Evolutionary conservation across 139 green algal species (phyloP).

Genomic region (Coelastrella sp.): DNA sequence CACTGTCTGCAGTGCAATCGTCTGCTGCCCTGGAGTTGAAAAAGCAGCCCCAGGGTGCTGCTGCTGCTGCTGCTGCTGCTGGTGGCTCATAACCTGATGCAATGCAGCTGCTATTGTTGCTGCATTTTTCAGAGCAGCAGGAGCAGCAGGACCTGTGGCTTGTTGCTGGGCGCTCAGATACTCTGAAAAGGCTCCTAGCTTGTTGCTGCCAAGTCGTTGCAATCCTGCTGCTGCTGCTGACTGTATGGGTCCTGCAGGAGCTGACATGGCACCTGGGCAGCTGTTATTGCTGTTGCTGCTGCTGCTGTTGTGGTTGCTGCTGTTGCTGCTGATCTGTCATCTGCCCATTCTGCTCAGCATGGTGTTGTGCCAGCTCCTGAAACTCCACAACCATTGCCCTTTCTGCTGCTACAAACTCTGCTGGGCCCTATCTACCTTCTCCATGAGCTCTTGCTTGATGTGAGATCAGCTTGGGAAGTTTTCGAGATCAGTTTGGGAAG

Average conservation of each 20-base stretch:
- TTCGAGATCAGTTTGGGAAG: too few relatives aligned
- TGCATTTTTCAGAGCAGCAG: background rate
- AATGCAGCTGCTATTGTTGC: background rate
- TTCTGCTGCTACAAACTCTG: too few relatives aligned
- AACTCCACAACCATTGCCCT: background rate
- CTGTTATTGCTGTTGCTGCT: background rate
- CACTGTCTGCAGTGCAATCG: too few relatives aligned
- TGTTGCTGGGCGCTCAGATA: background rate
- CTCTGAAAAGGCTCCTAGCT: background rate
- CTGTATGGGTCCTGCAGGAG: background rate
- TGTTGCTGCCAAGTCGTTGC: background rate
- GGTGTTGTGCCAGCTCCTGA: background rate
- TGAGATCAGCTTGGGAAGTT: too few relatives aligned
- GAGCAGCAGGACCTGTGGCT: background rate
- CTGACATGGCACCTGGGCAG: background rate
- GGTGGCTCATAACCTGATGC: background rate
- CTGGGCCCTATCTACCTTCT: too few relatives aligned
- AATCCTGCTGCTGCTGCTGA: background rate
- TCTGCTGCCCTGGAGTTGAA: too few relatives aligned
- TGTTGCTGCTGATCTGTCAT: background rate
- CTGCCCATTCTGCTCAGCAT: background rate
- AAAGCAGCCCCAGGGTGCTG: too few relatives aligned
- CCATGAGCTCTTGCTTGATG: too few relatives aligned
- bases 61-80: too few relatives aligned
- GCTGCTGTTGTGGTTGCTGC: background rate